Evolutionary conservation across 108 stramenopile species (phyloP), one percentile per base, ranked within the genome.

Genomic region (Mayamaea pseudoterrestris): DNA sequence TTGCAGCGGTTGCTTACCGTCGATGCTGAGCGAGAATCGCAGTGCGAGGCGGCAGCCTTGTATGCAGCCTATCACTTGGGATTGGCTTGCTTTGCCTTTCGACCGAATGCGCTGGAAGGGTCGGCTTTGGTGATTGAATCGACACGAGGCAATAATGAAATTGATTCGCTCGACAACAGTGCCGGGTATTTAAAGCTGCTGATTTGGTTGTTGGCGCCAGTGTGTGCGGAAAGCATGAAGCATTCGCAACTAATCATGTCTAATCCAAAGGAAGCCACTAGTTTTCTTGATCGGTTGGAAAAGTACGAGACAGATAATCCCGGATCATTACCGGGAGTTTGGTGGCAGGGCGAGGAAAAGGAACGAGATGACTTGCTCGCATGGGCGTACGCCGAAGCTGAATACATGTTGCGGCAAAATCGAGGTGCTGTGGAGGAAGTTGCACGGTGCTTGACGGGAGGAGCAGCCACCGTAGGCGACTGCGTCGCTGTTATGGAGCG

Each of bases 71-170:
- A 97, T 51, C 50, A 56, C 13, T 69, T 93, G 13, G 96, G 96
- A 26, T 49, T 95, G 46, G 94, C 96, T n/a, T 84, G 84, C 41
- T 97, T 93, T 77, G 82, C 89, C 35, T 97, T 93, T 45, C 78
- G 80, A 50, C 89, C 93, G 14, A 95, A 93, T 50, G 86, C 88
- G 22, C 57, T 89, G 41, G 96, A 97, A 74, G 66, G 61, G 12
- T 70, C 70, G 6, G 68, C 65, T 3, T 47, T 71, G 46, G 68
- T 58, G 18, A 67, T 69, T 30, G 63, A 68, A 49, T 58, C 34
- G 27, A 45, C 29, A 11, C 34, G 60, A 20, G 50, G 50, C 18
- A 42, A 66, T 17, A 52, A 55, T 42, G 48, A 59, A 16, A 24
- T 78, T 43, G 81, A 83, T 42, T 45, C 74, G 9, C 65, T 95